Percentiles rank a stretch among this genome's conserved stretches.
phyloP scores from a whole-genome alignment of 1,139 yeast genomes.

The Entelexis sorbosivorans region DNA sequence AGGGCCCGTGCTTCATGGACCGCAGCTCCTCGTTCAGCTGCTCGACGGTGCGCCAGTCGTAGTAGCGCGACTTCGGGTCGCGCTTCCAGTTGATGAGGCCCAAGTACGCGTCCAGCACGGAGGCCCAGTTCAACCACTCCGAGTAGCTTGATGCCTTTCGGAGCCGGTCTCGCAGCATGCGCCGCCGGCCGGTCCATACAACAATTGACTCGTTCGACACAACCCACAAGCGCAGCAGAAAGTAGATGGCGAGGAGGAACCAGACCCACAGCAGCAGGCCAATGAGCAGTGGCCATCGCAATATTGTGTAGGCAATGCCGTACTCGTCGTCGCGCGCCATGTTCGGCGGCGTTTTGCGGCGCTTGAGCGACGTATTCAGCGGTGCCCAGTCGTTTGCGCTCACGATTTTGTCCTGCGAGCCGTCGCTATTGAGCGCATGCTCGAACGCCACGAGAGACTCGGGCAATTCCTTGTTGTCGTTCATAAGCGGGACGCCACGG shows the following conservation, averaged over 20 bases:
- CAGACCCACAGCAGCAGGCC: constrained; percentile 45
- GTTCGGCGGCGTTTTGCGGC: background rate
- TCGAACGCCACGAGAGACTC: constrained; percentile 17
- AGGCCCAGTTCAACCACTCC: constrained; percentile 56
- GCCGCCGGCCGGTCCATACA: constrained; percentile 48
- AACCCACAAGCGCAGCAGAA: constrained; percentile 48
- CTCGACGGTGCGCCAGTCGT: constrained; percentile 53
- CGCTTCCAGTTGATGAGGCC: constrained; percentile 54
- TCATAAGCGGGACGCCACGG: background rate
- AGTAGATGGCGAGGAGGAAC: constrained; percentile 42
- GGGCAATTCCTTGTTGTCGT: constrained; percentile 1
- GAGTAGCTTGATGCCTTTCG: constrained; percentile 41
- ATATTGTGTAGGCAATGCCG: constrained; percentile 42
- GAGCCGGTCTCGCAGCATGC: constrained; percentile 40
- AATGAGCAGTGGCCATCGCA: constrained; percentile 56
- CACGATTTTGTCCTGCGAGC: constrained; percentile 10
- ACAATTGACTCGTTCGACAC: constrained; percentile 48
- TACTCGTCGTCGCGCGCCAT: constrained; percentile 19
- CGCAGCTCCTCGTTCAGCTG: constrained; percentile 41
- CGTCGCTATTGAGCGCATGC: constrained; percentile 13
- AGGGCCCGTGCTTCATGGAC: constrained; percentile 23
- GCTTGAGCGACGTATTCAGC: constrained; percentile 8
- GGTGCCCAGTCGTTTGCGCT: constrained; percentile 23
- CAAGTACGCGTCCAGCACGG: constrained; percentile 45
- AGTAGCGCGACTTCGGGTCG: constrained; percentile 53